Base-by-base conservation (phyloP, 305 asterid species). In the Caryopteris hybrid region DNA sequence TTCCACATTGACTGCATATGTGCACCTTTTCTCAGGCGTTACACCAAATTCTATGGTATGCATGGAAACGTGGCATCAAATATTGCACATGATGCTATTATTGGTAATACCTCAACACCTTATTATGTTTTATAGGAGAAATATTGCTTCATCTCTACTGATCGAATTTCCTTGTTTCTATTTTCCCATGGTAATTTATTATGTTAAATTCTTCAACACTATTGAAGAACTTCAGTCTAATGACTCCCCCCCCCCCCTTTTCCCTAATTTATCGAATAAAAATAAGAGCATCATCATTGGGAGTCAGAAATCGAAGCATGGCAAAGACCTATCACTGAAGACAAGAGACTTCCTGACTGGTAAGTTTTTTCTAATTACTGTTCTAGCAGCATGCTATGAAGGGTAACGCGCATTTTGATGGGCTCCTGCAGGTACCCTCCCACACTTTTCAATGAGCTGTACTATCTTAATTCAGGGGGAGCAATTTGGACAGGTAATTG, bases 391-490 rank as follows among this genome's bases (percentile, higher is more conserved):
- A 53, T 21, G 18, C 27, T 29, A 71, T 23, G 47, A 67, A 48
- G 70, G 66, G 74, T 76, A 73, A 18, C 64, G 42, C 29, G 20
- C 2, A 7, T 71, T 51, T 33, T 41, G 41, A 65, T 68, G 56
- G 50, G 73, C 45, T 27, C 33, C 70, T 76, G 81, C 86, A 94
- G 98, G 99, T 91, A 95, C 64, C 92, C 95, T 1, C 57, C 81
- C 64, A 88, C 98, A 57, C 96, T 91, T 46, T 91, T 94, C 89
- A 94, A 94, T 51, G 99, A 94, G 81, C 93, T 95, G 71, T 95
- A 95, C 86, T 91, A 83, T 81, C 88, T 95, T 55, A 95, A 86
- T 77, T 59, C 98, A 1, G 99, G 98, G 67, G 98, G 98, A 64
- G 72, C 99, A 72, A 91, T 89, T 69, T 94, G 98, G 99, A 94